phyloP scores from a whole-genome alignment of 192 early-diverging fungal genomes.

The Coemansia sp. region DNA sequence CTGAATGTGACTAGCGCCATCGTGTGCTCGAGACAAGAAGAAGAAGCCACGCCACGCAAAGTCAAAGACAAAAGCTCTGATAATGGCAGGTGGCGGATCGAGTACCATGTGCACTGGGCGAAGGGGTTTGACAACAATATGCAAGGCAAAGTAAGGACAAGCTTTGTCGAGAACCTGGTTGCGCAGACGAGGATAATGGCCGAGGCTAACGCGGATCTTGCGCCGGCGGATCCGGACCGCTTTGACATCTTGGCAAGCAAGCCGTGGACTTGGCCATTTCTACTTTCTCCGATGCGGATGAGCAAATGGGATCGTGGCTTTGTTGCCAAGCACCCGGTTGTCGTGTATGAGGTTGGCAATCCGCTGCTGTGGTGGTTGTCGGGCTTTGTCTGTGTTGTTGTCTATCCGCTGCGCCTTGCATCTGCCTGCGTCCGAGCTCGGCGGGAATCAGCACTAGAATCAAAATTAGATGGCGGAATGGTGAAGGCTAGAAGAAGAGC shows the following conservation, averaged over 20 bases:
- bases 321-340: conserved; percentile 53
- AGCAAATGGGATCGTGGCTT: conserved; percentile 58
- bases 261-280: conserved; percentile 69
- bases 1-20: too few species aligned
- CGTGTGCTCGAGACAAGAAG: too few species aligned
- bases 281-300: conserved; percentile 65
- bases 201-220: conserved; percentile 68
- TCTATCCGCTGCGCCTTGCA: conserved; percentile 30
- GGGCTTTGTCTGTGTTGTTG: conserved; percentile 16
- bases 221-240: conserved; percentile 66
- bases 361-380: conserved; percentile 63
- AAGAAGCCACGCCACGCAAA: not conserved
- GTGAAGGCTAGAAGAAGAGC: too few species aligned
- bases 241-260: conserved; percentile 63
- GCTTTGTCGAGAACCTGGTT: not conserved
- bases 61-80: too few species aligned
- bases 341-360: conserved; percentile 70
- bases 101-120: conserved; percentile 5
- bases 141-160: not conserved
- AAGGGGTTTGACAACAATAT: conserved; percentile 3
- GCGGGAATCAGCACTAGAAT: not conserved
- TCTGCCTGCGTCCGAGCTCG: not conserved
- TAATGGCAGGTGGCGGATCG: not conserved
- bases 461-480: too few species aligned
- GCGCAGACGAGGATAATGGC: not conserved